phyloP scores from a whole-genome alignment of 1,139 yeast species.

The Blastobotrys elegans region DNA sequence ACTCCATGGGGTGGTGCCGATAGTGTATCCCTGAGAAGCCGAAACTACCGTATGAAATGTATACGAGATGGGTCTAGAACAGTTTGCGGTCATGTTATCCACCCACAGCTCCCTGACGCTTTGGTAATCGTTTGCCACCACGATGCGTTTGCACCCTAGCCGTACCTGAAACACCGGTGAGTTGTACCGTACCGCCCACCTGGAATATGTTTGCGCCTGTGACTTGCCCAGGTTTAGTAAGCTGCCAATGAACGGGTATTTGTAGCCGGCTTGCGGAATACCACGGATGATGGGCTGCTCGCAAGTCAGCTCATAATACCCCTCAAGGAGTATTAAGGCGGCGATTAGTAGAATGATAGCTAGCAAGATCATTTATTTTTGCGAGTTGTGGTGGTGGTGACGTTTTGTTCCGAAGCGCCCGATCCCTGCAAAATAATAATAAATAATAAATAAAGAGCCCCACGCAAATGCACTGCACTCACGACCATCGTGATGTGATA shows the following conservation, averaged over 20 bases:
- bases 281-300: conserved; percentile 31
- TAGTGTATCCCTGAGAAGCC: conserved; percentile 51
- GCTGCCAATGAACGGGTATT: conserved; percentile 50
- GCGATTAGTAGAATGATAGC: not conserved
- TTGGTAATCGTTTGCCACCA: conserved; percentile 61
- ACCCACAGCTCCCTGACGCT: conserved; percentile 54
- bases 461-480: too few species aligned
- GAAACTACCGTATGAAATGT: conserved; percentile 69
- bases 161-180: conserved; percentile 54
- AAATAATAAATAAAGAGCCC: too few species aligned
- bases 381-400: not conserved
- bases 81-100: conserved; percentile 47
- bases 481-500: too few species aligned
- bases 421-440: not conserved
- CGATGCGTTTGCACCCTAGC: conserved; percentile 51
- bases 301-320: conserved; percentile 5
- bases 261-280: conserved; percentile 41
- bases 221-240: conserved; percentile 44
- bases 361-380: not conserved
- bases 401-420: not conserved
- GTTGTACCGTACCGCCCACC: conserved; percentile 38
- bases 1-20: conserved; percentile 74
- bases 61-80: conserved; percentile 62
- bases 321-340: conserved; percentile 12
- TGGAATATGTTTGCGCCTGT: conserved; percentile 48